Evolutionary conservation across 83 land plant genomes (phyloP).

Genomic region (Diphasiastrum complanatum): DNA sequence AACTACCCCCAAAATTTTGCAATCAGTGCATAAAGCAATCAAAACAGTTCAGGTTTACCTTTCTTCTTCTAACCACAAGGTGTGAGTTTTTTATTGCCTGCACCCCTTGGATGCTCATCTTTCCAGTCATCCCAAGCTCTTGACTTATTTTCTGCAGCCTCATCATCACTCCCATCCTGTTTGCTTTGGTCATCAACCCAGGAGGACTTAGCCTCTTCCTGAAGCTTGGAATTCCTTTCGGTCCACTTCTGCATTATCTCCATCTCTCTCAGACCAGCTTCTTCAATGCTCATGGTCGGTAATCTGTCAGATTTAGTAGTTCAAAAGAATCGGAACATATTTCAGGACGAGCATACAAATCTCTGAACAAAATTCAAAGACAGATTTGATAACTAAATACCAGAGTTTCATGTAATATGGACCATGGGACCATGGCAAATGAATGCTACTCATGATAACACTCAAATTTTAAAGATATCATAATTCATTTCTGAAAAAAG

Average conservation of each 20-base stretch:
- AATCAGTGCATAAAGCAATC: no score
- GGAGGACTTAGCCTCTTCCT: conserved; percentile 82
- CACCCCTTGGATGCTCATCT: conserved; percentile 95
- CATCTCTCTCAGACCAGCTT: conserved; percentile 95
- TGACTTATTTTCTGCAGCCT: conserved; percentile 75
- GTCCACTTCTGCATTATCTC: conserved; percentile 92
- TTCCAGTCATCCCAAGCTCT: conserved; percentile 99
- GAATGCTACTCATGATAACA: no score
- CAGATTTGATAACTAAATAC: no score
- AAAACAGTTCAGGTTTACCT: no score
- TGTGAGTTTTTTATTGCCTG: conserved; percentile 93
- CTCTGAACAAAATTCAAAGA: background rate
- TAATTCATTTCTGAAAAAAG: no score
- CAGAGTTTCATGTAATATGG: no score
- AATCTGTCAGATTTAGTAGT: conserved; percentile 33
- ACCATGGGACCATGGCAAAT: no score
- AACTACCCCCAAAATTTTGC: no score
- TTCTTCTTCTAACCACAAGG: conserved; percentile 95
- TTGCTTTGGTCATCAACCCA: conserved; percentile 64
- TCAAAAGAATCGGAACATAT: background rate
- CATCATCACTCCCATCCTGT: conserved; percentile 63
- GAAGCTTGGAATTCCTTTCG: conserved; percentile 51
- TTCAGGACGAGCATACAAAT: background rate
- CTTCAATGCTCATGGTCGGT: conserved; percentile 99
- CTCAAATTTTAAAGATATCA: no score